These are phyloP conservation scores for Neckera pumila DNA, from an alignment of 225 moss, liverwort and hornwort genomes.

Conservation along the genomic window DNA sequence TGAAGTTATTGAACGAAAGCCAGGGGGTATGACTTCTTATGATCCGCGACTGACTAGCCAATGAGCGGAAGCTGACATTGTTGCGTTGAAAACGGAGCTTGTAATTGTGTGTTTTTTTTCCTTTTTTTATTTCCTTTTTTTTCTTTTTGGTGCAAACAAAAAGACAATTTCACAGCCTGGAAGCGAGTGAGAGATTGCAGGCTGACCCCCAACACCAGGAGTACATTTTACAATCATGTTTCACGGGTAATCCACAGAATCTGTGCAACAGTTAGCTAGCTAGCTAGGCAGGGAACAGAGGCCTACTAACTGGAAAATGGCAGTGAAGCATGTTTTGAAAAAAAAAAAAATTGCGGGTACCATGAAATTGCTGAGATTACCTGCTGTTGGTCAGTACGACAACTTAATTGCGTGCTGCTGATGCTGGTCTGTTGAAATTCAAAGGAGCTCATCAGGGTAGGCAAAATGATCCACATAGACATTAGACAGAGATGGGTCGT, in stretches of 20 bases:
- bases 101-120: too few relatives aligned
- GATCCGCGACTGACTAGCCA: neutral
- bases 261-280: neutral
- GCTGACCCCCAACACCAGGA: neutral
- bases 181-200: neutral
- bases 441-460: neutral
- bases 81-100: neutral
- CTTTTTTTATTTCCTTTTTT: too few relatives aligned
- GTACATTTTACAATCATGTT: slow-evolving; percentile 1
- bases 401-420: neutral
- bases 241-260: neutral
- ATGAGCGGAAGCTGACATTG: neutral
- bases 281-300: neutral
- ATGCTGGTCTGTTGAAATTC: neutral
- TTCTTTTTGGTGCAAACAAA: neutral
- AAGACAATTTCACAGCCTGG: neutral
- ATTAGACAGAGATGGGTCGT: slow-evolving; percentile 5
- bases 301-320: neutral
- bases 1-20: neutral
- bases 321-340: neutral
- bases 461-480: neutral
- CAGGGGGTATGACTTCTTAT: neutral
- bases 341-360: neutral
- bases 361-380: neutral
- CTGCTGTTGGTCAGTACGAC: neutral